These are phyloP conservation scores for Hypsizygus ulmarius DNA, from an alignment of 1,284 basidiomycete species.

Conservation along the genomic window DNA sequence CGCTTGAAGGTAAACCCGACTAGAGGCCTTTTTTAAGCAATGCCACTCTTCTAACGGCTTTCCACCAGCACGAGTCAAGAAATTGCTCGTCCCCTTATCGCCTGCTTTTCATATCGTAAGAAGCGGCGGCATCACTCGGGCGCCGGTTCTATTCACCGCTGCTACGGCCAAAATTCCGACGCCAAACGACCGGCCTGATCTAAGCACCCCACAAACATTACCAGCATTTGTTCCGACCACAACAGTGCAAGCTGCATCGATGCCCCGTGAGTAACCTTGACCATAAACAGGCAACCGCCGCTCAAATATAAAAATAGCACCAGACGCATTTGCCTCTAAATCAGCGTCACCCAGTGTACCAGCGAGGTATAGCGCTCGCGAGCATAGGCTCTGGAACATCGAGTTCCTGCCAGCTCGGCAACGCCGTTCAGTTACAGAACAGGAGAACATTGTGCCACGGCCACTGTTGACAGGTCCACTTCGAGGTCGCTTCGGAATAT, in stretches of 20 bases:
- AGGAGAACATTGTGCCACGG: slow-evolving; percentile 17
- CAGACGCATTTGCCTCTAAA: slow-evolving; percentile 19
- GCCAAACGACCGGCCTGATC: background rate
- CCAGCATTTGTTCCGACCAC: background rate
- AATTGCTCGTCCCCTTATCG: slow-evolving; percentile 19
- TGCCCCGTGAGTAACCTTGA: slow-evolving; percentile 23
- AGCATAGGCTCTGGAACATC: slow-evolving; percentile 9
- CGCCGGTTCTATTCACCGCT: slow-evolving; percentile 3
- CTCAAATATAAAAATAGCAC: slow-evolving; percentile 19
- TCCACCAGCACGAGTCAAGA: slow-evolving; percentile 15
- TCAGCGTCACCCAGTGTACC: background rate
- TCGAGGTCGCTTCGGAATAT: slow-evolving; percentile 30
- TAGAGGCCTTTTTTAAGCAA: background rate
- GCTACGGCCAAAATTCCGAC: background rate
- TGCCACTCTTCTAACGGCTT: background rate
- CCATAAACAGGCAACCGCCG: background rate
- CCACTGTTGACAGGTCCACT: slow-evolving; percentile 22
- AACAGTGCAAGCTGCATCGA: slow-evolving; percentile 6
- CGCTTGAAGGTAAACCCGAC: slow-evolving; percentile 25
- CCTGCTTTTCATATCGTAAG: slow-evolving; percentile 12
- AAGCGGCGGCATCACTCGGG: slow-evolving; percentile 2
- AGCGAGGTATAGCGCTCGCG: background rate
- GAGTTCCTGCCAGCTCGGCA: slow-evolving; percentile 6
- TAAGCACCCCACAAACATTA: background rate
- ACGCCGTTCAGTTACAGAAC: slow-evolving; percentile 10